Percentiles rank a stretch among this genome's conserved stretches.
Evolutionary conservation across 2,329 filamentous ascomycete species (phyloP).

Genomic region (Colletotrichum cuscutae): DNA sequence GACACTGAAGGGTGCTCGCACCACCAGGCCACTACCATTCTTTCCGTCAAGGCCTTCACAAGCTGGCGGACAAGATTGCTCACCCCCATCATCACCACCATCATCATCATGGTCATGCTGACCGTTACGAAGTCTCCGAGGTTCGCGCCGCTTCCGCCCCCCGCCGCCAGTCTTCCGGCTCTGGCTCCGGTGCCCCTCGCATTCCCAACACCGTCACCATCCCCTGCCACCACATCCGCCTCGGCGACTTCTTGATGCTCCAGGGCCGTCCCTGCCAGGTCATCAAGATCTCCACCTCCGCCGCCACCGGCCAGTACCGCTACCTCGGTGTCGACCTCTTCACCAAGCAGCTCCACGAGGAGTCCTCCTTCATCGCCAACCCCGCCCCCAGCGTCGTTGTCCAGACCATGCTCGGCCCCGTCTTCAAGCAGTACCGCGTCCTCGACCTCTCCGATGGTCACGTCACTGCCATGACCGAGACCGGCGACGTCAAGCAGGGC

Average conservation of each 20-base stretch:
- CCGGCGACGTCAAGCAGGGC: conserved; percentile 96
- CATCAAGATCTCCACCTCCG: conserved; percentile 98
- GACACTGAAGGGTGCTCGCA: conserved; percentile 27
- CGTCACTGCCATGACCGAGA: conserved; percentile 98
- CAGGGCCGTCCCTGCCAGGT: conserved; percentile 99
- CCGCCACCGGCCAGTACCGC: conserved; percentile 98
- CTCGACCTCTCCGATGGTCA: conserved; percentile 91
- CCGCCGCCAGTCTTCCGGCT: conserved; percentile 43
- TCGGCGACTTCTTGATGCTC: conserved; percentile 98
- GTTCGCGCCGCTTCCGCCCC: conserved; percentile 46
- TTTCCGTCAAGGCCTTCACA: conserved; percentile 65
- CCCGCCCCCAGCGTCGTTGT: conserved; percentile 95
- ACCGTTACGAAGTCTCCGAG: conserved; percentile 57
- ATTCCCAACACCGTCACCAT: conserved; percentile 92
- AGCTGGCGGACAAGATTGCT: conserved; percentile 65
- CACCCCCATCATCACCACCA: conserved; percentile 49
- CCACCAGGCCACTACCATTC: conserved; percentile 67
- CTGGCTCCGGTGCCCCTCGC: conserved; percentile 47
- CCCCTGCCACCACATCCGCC: conserved; percentile 99
- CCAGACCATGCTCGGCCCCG: conserved; percentile 98
- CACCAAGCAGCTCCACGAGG: conserved; percentile 99
- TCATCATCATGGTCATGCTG: conserved; percentile 49
- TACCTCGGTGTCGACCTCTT: conserved; percentile 99
- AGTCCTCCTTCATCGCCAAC: conserved; percentile 98
- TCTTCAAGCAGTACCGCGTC: conserved; percentile 99